These are phyloP conservation scores for Rugiboletus extremiorientalis DNA, from an alignment of 1,284 basidiomycete genomes.

Conservation along the genomic window DNA sequence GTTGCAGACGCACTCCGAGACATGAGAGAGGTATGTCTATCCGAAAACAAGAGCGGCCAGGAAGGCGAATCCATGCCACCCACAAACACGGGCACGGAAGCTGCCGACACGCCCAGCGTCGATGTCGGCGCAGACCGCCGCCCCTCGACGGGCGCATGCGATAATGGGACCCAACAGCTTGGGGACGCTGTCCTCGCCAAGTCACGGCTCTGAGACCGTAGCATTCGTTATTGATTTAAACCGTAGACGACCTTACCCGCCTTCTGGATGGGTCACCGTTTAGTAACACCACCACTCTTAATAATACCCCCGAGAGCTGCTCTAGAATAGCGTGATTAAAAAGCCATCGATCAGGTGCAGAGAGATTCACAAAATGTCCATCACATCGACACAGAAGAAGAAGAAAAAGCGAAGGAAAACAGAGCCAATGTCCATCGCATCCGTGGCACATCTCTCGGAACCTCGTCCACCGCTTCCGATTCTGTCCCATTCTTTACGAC, in stretches of 20 bases:
- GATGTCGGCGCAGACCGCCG: background rate
- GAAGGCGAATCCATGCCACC: conserved; percentile 2
- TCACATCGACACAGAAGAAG: background rate
- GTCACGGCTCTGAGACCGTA: conserved; percentile 18
- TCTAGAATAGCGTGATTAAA: background rate
- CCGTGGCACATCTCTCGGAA: background rate
- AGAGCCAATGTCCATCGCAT: too few relatives aligned
- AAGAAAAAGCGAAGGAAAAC: too few relatives aligned
- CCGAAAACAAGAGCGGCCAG: conserved; percentile 4
- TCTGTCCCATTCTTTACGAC: background rate
- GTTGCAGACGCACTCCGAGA: conserved; percentile 71
- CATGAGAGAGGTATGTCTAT: conserved; percentile 60
- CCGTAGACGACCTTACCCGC: background rate
- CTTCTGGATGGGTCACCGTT: background rate
- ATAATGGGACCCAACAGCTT: background rate
- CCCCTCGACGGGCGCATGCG: background rate
- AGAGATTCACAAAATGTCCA: background rate
- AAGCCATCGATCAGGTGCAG: background rate
- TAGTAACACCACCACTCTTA: conserved; percentile 11
- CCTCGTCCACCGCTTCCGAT: too few relatives aligned
- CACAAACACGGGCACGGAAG: background rate
- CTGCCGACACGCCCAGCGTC: background rate
- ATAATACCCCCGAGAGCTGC: background rate
- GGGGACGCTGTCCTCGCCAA: conserved; percentile 10
- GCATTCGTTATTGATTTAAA: background rate